Conservation (phyloP, 441 rosid genomes). For the Pelargonium fulgidum region DNA sequence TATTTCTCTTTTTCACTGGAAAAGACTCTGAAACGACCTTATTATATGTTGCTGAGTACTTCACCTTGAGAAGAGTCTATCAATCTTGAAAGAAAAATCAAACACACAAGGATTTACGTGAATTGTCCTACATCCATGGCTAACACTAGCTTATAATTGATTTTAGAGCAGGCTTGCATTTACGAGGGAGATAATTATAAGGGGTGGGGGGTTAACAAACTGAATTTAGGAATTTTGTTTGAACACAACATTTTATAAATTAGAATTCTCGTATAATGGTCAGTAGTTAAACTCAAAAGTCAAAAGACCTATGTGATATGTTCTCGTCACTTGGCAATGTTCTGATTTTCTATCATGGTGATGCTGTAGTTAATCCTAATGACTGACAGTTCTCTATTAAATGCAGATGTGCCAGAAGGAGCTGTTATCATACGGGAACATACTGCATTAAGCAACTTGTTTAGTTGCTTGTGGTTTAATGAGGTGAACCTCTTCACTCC, state of each 20-base stretch:
- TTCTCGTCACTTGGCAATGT: background rate
- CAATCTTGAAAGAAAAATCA: too few relatives aligned
- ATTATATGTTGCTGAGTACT: background rate
- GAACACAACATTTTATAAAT: too few relatives aligned
- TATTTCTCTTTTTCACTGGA: background rate
- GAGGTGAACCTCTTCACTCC: constrained; percentile 91
- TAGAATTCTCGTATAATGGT: background rate
- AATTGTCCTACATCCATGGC: too few relatives aligned
- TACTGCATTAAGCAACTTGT: constrained; percentile 66
- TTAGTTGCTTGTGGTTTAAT: constrained; percentile 95
- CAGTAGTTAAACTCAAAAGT: background rate
- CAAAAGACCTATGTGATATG: background rate
- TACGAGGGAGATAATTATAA: too few relatives aligned
- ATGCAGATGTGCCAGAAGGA: constrained; percentile 96
- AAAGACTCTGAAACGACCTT: background rate
- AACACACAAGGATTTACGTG: too few relatives aligned
- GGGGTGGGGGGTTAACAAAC: background rate
- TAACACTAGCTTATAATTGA: too few relatives aligned
- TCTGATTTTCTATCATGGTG: background rate
- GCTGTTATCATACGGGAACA: constrained; percentile 84
- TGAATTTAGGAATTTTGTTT: background rate
- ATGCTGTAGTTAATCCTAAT: background rate
- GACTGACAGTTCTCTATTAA: background rate
- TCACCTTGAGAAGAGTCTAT: too few relatives aligned
- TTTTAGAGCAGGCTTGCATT: too few relatives aligned